Conservation (phyloP, 768 basidiomycete species). For the Vishniacozyma victoriae region DNA sequence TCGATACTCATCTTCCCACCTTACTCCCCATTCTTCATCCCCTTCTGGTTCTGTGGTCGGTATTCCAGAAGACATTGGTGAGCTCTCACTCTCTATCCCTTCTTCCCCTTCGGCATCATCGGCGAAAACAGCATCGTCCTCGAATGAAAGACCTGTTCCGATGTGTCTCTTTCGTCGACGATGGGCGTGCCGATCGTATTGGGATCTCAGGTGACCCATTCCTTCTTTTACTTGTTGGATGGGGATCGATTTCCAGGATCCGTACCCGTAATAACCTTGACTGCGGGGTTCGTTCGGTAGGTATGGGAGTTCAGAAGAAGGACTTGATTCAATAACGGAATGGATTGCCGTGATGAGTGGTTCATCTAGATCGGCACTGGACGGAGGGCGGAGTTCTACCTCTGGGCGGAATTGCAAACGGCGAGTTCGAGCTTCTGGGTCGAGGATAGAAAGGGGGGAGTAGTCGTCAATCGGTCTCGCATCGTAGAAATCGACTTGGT, state of each 20-base stretch:
- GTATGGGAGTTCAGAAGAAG: constrained; percentile 62
- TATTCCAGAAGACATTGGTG: constrained; percentile 14
- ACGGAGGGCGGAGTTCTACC: too few relatives aligned
- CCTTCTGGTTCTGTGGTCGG: constrained; percentile 16
- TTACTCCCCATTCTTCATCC: constrained; percentile 26
- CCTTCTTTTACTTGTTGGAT: constrained; percentile 36
- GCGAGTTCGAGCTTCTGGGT: constrained; percentile 58
- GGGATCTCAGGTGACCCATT: constrained; percentile 24
- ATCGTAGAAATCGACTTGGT: constrained; percentile 75
- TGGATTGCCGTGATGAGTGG: constrained; percentile 69
- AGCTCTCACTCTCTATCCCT: constrained; percentile 7
- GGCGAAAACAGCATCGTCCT: constrained; percentile 34
- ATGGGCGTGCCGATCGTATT: constrained; percentile 21
- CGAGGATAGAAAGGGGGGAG: constrained; percentile 62
- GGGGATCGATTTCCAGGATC: constrained; percentile 12
- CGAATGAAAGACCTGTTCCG: constrained; percentile 24
- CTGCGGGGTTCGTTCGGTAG: constrained; percentile 61
- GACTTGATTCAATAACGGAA: constrained; percentile 55
- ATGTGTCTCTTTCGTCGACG: constrained; percentile 12
- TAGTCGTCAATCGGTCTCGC: constrained; percentile 65
- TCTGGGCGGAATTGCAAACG: constrained; percentile 65
- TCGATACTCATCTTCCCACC: constrained; percentile 40
- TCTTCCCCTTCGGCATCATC: constrained; percentile 6
- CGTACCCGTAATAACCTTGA: not conserved
- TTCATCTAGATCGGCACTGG: too few relatives aligned